phyloP scores from a whole-genome alignment of 202 grass and related monocot genomes.

The Setaria viridis region DNA sequence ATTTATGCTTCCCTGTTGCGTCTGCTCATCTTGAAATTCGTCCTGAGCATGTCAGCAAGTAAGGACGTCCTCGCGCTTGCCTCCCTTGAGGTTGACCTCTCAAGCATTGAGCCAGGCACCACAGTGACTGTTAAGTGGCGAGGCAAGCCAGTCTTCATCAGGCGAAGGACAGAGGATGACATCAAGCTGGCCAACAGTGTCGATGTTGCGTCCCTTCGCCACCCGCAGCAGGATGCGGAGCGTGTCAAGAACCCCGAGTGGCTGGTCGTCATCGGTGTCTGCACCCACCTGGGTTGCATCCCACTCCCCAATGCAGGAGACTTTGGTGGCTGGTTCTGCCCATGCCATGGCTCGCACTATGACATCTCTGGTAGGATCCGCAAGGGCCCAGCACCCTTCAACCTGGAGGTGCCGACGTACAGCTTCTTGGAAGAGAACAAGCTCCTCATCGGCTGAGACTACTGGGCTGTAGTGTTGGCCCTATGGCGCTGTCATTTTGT shows the following conservation, averaged over 20 bases:
- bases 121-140: slow-evolving; percentile 96
- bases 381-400: slow-evolving; percentile 86
- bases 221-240: slow-evolving; percentile 76
- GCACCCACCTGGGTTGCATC: slow-evolving; percentile 94
- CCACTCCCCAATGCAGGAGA: slow-evolving; percentile 88
- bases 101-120: slow-evolving; percentile 82
- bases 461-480: slow-evolving; percentile 17
- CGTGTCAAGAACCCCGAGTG: slow-evolving; percentile 89
- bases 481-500: slow-evolving; percentile 24
- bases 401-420: slow-evolving; percentile 90
- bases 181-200: slow-evolving; percentile 86
- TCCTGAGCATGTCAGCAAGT: slow-evolving; percentile 89
- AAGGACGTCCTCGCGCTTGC: slow-evolving; percentile 89
- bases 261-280: slow-evolving; percentile 90
- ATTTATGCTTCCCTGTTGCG: slow-evolving; percentile 85
- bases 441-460: slow-evolving; percentile 71
- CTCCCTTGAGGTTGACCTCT: slow-evolving; percentile 83
- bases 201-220: slow-evolving; percentile 69
- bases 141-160: slow-evolving; percentile 92
- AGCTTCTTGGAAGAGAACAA: slow-evolving; percentile 92
- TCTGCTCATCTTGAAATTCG: slow-evolving; percentile 81
- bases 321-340: slow-evolving; percentile 91
- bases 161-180: slow-evolving; percentile 84
- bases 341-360: slow-evolving; percentile 89
- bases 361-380: slow-evolving; percentile 88